Conservation (phyloP, 495 filamentous ascomycete genomes). For the Baudoinia panamericana region DNA sequence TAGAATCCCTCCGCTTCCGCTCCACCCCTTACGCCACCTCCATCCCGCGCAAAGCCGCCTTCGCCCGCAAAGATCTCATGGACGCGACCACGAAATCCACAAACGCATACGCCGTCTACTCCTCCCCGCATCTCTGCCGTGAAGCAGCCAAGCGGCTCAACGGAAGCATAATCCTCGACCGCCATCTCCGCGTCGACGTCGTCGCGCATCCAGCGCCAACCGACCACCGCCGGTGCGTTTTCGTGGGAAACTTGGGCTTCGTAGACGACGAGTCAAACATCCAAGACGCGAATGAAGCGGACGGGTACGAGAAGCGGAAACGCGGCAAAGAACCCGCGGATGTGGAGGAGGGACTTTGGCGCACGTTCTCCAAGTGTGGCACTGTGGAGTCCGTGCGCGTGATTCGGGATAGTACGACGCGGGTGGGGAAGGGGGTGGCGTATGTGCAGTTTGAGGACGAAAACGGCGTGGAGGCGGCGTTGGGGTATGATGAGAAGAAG, state of each 20-base stretch:
- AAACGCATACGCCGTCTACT: slow-evolving; percentile 88
- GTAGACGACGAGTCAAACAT: slow-evolving; percentile 68
- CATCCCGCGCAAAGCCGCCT: slow-evolving; percentile 85
- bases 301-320: slow-evolving; percentile 41
- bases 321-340: slow-evolving; percentile 59
- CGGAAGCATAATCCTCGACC: slow-evolving; percentile 67
- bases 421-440: slow-evolving; percentile 93
- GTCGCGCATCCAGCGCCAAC: slow-evolving; percentile 73
- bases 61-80: slow-evolving; percentile 67
- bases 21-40: slow-evolving; percentile 68
- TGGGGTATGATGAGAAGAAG: slow-evolving; percentile 76
- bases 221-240: slow-evolving; percentile 82
- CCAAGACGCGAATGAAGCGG: slow-evolving; percentile 40
- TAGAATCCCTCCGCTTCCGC: slow-evolving; percentile 85
- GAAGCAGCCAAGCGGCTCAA: slow-evolving; percentile 69
- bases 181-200: slow-evolving; percentile 80
- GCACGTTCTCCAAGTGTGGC: slow-evolving; percentile 59
- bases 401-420: slow-evolving; percentile 74
- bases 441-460: slow-evolving; percentile 93
- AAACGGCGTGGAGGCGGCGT: slow-evolving; percentile 75
- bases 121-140: slow-evolving; percentile 54
- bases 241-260: slow-evolving; percentile 92
- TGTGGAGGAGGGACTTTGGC: slow-evolving; percentile 91
- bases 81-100: slow-evolving; percentile 81
- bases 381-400: slow-evolving; percentile 87